Base-by-base conservation (phyloP, 805 yeast genomes). In the Pichia kluyveri region DNA sequence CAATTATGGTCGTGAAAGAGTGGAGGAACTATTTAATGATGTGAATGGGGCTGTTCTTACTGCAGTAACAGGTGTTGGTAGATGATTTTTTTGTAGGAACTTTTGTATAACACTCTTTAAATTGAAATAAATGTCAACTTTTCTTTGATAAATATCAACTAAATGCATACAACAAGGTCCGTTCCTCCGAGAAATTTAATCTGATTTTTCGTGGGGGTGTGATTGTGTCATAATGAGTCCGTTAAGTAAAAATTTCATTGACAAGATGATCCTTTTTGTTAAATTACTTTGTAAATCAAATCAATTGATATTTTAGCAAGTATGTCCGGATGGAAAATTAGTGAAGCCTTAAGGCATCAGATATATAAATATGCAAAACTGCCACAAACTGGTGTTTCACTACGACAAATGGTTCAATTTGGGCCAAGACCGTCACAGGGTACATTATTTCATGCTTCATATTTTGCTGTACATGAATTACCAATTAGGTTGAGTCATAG, bases 321-420 rank as follows among this genome's bases (percentile, higher is more conserved):
- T 14, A 38, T 51, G 47, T 40, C 43, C 1, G 50, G 48, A 56
- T 78, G 83, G 83, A 69, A 71, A 54, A 60, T 77, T 38, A 73
- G 80, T 9, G 60, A 65, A 28, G 56, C 69, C 34, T 69, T 85
- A 48, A 69, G 77, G 51, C 76, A 78, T 34, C 68, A 74, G 58
- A 80, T 84, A 49, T 71, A 73, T 58, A 75, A 72, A 52, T 83
- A 80, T 69, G 89, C 96, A 4, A 70, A 74, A 45, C 73, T 82
- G 53, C 84, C 88, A 12, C 93, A 90, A 41, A 86, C 95, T 2
- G 89, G 95, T 1, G 87, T 88, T 3, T 82, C 89, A 3, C 68
- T 88, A 51, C 73, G 88, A 49, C 96, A 87, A 63, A 87, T 88
- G 96, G 96, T 88, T 18, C 93, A 86, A 60, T 85, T 88, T 68